Evolutionary conservation across 371 early-diverging fungal species (phyloP).

Genomic region (Capillidium rhysosporum): DNA sequence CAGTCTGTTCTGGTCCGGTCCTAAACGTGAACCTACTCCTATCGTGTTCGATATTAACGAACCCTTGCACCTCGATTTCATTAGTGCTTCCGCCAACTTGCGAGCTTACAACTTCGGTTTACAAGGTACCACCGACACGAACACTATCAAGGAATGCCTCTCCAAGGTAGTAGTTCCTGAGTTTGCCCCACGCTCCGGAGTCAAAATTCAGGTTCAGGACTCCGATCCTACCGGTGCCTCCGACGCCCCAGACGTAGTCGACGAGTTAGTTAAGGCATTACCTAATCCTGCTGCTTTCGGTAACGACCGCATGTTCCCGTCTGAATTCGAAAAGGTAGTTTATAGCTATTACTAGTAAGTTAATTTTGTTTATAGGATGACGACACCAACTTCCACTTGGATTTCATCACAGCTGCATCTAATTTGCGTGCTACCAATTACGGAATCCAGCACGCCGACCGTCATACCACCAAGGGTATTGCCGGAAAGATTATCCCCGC

Average conservation of each 20-base stretch:
- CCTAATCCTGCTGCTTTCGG: conserved; percentile 54
- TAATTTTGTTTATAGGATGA: conserved; percentile 41
- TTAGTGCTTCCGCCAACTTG: conserved; percentile 83
- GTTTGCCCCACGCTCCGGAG: conserved; percentile 79
- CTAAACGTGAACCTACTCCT: conserved; percentile 91
- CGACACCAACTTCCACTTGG: conserved; percentile 98
- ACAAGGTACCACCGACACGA: conserved; percentile 22
- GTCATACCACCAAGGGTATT: conserved; percentile 96
- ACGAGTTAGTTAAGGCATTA: conserved; percentile 36
- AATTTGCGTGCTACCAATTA: conserved; percentile 98
- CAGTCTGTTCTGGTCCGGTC: conserved; percentile 96
- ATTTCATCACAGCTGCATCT: conserved; percentile 95
- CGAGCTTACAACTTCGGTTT: conserved; percentile 91
- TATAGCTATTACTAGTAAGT: not conserved
- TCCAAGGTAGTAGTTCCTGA: conserved; percentile 53
- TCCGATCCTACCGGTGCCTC: conserved; percentile 27
- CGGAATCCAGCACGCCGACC: conserved; percentile 78
- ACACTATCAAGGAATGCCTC: conserved; percentile 5
- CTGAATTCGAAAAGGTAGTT: conserved; percentile 82
- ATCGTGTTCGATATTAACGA: conserved; percentile 61
- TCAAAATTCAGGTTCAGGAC: conserved; percentile 92
- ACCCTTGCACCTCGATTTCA: conserved; percentile 76
- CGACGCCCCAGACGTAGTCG: conserved; percentile 37
- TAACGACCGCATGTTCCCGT: conserved; percentile 57
- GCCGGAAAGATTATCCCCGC: conserved; percentile 99